Evolutionary conservation across 73 alveolate genomes (phyloP).

Genomic region (Vitrella brassicaformis): DNA sequence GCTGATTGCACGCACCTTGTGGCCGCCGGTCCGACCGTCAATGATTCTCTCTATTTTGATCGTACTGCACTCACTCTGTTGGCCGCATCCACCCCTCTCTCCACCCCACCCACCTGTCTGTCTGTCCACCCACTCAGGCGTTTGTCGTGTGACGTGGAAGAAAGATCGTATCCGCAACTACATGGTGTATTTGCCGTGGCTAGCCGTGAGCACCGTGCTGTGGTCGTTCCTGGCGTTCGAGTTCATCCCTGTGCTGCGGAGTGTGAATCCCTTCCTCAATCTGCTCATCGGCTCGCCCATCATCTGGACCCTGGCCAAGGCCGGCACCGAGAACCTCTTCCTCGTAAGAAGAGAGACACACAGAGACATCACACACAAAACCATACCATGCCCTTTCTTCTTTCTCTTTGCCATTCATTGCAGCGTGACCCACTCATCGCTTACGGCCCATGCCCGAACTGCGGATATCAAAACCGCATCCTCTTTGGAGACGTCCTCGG

Average conservation of each 20-base stretch:
- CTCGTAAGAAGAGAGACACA: too few relatives aligned
- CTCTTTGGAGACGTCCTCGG: background rate
- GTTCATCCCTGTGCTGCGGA: background rate
- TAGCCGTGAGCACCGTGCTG: background rate
- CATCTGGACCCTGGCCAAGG: background rate
- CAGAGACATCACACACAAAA: too few relatives aligned
- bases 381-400: too few relatives aligned
- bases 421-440: background rate
- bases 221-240: background rate
- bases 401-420: too few relatives aligned
- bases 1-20: too few relatives aligned
- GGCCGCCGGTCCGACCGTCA: too few relatives aligned
- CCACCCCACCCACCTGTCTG: too few relatives aligned
- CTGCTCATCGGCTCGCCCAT: background rate
- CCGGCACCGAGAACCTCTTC: background rate
- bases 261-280: background rate
- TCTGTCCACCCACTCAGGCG: too few relatives aligned
- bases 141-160: background rate
- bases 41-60: too few relatives aligned
- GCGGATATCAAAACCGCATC: background rate
- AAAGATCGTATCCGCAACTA: background rate
- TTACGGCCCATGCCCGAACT: background rate
- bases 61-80: too few relatives aligned
- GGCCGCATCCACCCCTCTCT: too few relatives aligned
- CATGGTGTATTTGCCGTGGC: background rate